Evolutionary conservation across 2,329 filamentous ascomycete genomes (phyloP).

Genomic region (Aspergillus vadensis): DNA sequence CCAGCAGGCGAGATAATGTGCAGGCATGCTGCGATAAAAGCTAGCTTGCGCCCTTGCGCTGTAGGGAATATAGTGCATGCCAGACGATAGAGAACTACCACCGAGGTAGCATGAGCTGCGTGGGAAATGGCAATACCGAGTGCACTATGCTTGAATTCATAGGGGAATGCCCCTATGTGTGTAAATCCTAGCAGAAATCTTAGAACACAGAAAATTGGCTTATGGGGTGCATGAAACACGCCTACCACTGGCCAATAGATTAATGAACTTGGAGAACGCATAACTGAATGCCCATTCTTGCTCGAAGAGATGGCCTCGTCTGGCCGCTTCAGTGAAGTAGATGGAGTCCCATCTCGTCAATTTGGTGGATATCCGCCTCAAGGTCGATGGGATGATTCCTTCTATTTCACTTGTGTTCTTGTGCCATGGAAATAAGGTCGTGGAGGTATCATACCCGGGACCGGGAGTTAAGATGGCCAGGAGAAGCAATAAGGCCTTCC

Average conservation of each 20-base stretch:
- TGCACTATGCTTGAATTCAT: not conserved
- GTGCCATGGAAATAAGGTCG: conserved; percentile 3
- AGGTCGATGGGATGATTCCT: not conserved
- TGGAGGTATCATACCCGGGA: conserved; percentile 14
- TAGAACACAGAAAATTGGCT: not conserved
- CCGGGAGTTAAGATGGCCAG: conserved; percentile 6
- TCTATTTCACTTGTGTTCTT: not conserved
- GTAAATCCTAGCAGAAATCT: not conserved
- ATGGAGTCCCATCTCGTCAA: conserved; percentile 13
- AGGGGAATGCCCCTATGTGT: not conserved
- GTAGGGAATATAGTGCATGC: conserved; percentile 3
- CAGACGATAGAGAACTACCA: conserved; percentile 3
- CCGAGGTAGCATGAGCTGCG: conserved; percentile 9
- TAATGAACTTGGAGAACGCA: not conserved
- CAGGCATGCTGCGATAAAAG: conserved; percentile 12
- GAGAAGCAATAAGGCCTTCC: conserved; percentile 9
- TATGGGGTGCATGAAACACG: not conserved
- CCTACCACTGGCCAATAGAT: not conserved
- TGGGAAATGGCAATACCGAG: conserved; percentile 7
- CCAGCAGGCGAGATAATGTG: conserved; percentile 13
- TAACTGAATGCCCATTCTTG: conserved; percentile 16
- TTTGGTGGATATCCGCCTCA: conserved; percentile 1
- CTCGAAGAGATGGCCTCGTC: conserved; percentile 11
- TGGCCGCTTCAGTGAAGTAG: conserved; percentile 11
- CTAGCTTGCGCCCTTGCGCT: conserved; percentile 6